These are phyloP conservation scores for Penicillium malachiteum DNA, from an alignment of 495 filamentous ascomycete genomes.

Conservation along the genomic window DNA sequence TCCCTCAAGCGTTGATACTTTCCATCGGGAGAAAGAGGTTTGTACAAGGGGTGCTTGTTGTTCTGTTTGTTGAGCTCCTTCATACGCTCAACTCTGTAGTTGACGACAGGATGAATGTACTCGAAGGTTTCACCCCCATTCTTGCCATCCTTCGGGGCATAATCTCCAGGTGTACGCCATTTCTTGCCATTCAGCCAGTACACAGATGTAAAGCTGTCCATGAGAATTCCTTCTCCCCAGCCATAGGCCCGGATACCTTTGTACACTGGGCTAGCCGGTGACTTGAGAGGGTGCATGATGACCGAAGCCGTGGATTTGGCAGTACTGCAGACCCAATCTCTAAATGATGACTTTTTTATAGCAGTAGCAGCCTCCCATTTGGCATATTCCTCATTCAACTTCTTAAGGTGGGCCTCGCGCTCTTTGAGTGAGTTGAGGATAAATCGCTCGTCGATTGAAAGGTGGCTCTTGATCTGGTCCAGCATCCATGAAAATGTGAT, in stretches of 20 bases:
- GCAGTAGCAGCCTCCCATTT: not conserved
- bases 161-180: constrained; percentile 18
- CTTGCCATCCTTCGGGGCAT: constrained; percentile 9
- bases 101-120: constrained; percentile 13
- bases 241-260: constrained; percentile 8
- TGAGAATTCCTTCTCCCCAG: constrained; percentile 20
- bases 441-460: constrained; percentile 15
- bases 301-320: not conserved
- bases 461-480: constrained; percentile 8
- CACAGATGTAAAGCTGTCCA: constrained; percentile 16
- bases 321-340: constrained; percentile 4
- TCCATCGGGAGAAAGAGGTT: constrained; percentile 5
- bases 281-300: constrained; percentile 4
- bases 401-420: constrained; percentile 3
- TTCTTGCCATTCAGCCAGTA: constrained; percentile 23
- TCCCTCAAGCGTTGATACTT: constrained; percentile 12
- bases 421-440: constrained; percentile 11
- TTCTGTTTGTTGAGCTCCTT: constrained; percentile 5
- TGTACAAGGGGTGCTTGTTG: constrained; percentile 7
- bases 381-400: constrained; percentile 1
- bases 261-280: not conserved
- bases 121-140: constrained; percentile 12
- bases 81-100: constrained; percentile 13
- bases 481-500: constrained; percentile 14
- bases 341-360: not conserved